Percentiles rank a stretch among this genome's conserved stretches.
phyloP scores from a whole-genome alignment of 1,284 basidiomycete genomes.

The Rhodotorula sp. region DNA sequence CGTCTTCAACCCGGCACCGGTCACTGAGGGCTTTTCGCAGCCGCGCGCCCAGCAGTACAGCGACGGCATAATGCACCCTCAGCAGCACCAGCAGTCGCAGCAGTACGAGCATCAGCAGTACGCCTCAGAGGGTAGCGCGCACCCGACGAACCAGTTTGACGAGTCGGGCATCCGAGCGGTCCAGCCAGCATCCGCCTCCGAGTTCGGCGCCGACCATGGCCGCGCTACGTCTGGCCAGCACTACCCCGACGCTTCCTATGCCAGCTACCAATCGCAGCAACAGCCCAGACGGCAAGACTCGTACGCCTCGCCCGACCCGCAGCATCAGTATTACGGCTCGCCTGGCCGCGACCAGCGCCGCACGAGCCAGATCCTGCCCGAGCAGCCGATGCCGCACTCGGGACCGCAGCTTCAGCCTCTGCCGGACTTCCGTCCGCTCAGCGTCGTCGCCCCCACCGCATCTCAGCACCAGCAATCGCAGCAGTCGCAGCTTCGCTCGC shows the following conservation, averaged over 20 bases:
- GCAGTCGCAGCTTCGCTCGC: neutral
- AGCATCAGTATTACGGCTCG: neutral
- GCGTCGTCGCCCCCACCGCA: conserved; percentile 6
- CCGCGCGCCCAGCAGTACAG: conserved; percentile 3
- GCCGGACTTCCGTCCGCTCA: conserved; percentile 27
- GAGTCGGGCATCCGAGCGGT: conserved; percentile 1
- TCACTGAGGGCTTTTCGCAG: conserved; percentile 12
- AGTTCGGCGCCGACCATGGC: conserved; percentile 3
- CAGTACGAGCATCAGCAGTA: neutral
- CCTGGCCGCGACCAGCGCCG: neutral
- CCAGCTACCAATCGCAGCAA: conserved; percentile 3
- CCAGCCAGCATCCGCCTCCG: neutral
- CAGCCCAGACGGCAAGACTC: neutral
- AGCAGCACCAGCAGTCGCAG: neutral
- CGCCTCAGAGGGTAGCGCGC: neutral
- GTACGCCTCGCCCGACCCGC: neutral
- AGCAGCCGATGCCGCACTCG: neutral
- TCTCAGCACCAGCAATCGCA: neutral
- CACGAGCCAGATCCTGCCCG: neutral
- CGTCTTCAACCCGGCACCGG: conserved; percentile 43
- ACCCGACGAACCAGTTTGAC: conserved; percentile 4
- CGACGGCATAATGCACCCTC: neutral
- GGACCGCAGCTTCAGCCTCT: conserved; percentile 31
- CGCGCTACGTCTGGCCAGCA: neutral
- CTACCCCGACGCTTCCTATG: neutral